phyloP scores from a whole-genome alignment of 73 alveolate species.

The Paraurostyla sp. region DNA sequence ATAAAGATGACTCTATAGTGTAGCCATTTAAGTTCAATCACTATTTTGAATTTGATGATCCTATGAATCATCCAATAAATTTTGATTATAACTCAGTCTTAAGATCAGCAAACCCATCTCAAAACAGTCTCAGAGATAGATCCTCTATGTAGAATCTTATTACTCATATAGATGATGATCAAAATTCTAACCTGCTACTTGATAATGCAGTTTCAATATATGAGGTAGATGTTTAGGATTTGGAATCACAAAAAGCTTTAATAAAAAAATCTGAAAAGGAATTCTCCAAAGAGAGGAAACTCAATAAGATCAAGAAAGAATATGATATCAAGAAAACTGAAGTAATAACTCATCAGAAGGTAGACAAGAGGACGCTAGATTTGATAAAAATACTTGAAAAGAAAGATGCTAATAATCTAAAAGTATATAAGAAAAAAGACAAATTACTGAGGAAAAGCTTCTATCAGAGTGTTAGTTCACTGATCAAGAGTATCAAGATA shows the following conservation, averaged over 20 bases:
- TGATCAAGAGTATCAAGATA: slow-evolving; percentile 43
- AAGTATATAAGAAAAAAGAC: slow-evolving; percentile 36
- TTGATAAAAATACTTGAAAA: slow-evolving; percentile 43
- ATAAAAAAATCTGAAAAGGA: background rate
- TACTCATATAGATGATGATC: slow-evolving; percentile 11
- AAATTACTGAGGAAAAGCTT: slow-evolving; percentile 25
- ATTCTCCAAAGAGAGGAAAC: too few relatives aligned
- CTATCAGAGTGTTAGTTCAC: background rate
- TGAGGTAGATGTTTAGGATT: slow-evolving; percentile 58
- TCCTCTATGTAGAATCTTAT: background rate
- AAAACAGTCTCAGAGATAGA: slow-evolving; percentile 1
- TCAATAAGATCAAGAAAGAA: slow-evolving; percentile 14
- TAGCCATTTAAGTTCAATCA: slow-evolving; percentile 13
- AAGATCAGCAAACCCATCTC: background rate
- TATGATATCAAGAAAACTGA: slow-evolving; percentile 34
- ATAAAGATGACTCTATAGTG: too few relatives aligned
- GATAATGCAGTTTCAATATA: background rate
- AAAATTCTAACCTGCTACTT: background rate
- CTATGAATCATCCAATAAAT: background rate
- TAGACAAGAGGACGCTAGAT: slow-evolving; percentile 13
- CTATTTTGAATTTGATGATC: slow-evolving; percentile 33
- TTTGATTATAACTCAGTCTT: background rate
- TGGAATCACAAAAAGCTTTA: slow-evolving; percentile 38
- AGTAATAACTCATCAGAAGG: slow-evolving; percentile 34
- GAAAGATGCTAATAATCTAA: slow-evolving; percentile 56